Evolutionary conservation across 2,329 filamentous ascomycete genomes (phyloP), one percentile per base, ranked within the genome.

Genomic region (Aspergillus hortae): DNA sequence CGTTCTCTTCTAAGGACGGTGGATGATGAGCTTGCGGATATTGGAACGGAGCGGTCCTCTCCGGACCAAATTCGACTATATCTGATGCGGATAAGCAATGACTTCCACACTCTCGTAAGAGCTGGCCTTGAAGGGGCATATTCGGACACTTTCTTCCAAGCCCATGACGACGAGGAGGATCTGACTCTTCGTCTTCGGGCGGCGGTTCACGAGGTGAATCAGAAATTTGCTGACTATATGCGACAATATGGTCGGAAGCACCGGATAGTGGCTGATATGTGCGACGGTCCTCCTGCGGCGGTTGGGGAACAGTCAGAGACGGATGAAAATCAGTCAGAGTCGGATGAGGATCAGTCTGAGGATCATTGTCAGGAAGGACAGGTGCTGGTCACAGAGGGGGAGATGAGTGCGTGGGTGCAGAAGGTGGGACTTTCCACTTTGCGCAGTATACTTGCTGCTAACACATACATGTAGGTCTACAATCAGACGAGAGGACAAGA

Each of bases 401-500:
- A 36, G 33, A 36, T 36, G 33, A 14, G 12, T 14, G n/a, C 33
- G 3, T 36, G 33, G 33, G n/a, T 36, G 12, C 33, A 11, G 33
- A 36, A 12, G 33, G 33, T 36, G 33, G 5, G 33, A 10, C 33
- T 36, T 14, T 14, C n/a, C 5, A 11, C 33, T 36, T 36, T 15
- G 19, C 19, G 19, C 4, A 15, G 12, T 36, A 14, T 2, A 36
- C 1, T 15, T 2, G 12, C 12, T 10, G n/a, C 46, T 52, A 55
- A 46, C 40, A 27, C 25, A 27, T 4, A 48, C 19, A 7, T 5
- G 11, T 40, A 68, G 64, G 45, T 63, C 6, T 67, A 67, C 46
- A 15, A 53, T 21, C 49, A 49, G 14, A 63, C 58, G 10, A 38
- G 65, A 32, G 65, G 65, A 4, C 50, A 51, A 38, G 66, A 69